Conservation (phyloP, 1,139 yeast genomes). For the Yamadazyma songkhlaensis region DNA sequence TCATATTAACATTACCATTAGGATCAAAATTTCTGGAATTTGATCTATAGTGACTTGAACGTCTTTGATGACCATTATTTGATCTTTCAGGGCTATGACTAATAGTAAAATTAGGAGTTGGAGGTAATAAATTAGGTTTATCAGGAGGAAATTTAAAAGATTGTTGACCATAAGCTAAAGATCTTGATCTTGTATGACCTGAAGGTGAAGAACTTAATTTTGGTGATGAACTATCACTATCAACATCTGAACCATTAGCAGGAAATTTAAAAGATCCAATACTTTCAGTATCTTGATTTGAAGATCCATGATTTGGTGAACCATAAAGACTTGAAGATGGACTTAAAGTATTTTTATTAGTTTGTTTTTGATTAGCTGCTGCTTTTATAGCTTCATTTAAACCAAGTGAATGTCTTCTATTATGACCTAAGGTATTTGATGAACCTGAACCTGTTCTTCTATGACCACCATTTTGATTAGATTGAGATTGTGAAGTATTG, state of each 20-base stretch:
- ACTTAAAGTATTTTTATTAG: slow-evolving; percentile 35
- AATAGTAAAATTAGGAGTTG: slow-evolving; percentile 42
- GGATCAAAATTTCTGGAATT: slow-evolving; percentile 58
- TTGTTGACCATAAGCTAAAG: slow-evolving; percentile 46
- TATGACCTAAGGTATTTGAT: slow-evolving; percentile 56
- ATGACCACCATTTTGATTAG: slow-evolving; percentile 17
- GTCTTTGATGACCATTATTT: slow-evolving; percentile 33
- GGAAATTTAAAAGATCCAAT: slow-evolving; percentile 37
- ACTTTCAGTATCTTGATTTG: slow-evolving; percentile 14
- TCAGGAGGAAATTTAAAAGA: slow-evolving; percentile 46
- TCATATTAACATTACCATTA: slow-evolving; percentile 39
- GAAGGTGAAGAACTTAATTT: slow-evolving; percentile 18
- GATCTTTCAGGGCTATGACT: slow-evolving; percentile 39
- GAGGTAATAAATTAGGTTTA: slow-evolving; percentile 35
- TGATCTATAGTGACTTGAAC: slow-evolving; percentile 53
- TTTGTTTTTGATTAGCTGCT: slow-evolving; percentile 82
- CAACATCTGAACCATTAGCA: slow-evolving; percentile 17
- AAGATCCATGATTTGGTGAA: slow-evolving; percentile 9
- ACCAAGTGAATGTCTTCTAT: slow-evolving; percentile 89
- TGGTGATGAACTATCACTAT: slow-evolving; percentile 15
- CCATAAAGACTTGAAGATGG: slow-evolving; percentile 24
- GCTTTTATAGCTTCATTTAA: slow-evolving; percentile 95
- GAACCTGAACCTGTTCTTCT: slow-evolving; percentile 38
- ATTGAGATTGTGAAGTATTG: slow-evolving; percentile 7
- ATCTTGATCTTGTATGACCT: slow-evolving; percentile 26